Evolutionary conservation across 2,329 filamentous ascomycete species (phyloP).

Genomic region (Cercospora berteroae): DNA sequence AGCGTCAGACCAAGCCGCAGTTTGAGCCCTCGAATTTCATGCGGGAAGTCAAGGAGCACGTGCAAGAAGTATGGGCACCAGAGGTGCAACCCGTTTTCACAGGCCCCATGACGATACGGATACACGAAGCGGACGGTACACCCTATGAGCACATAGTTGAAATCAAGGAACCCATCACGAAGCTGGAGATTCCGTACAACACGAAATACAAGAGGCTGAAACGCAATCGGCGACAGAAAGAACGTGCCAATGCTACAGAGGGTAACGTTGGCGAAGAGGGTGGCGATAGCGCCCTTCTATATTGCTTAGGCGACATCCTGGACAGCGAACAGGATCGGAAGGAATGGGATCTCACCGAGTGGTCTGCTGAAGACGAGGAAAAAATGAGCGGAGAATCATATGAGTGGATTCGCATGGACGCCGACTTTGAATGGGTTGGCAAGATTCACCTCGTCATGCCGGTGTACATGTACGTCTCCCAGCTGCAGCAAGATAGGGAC

Average conservation of each 20-base stretch:
- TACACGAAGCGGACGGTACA: slow-evolving; percentile 96
- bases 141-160: slow-evolving; percentile 98
- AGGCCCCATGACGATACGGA: slow-evolving; percentile 94
- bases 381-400: slow-evolving; percentile 95
- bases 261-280: slow-evolving; percentile 55
- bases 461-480: slow-evolving; percentile 96
- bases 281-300: slow-evolving; percentile 76
- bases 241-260: slow-evolving; percentile 63
- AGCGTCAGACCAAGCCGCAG: slow-evolving; percentile 55
- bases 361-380: slow-evolving; percentile 82
- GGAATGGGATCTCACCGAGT: slow-evolving; percentile 83
- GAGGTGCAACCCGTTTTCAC: slow-evolving; percentile 67
- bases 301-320: slow-evolving; percentile 88
- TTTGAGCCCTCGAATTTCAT: slow-evolving; percentile 75
- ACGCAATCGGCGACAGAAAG: slow-evolving; percentile 77
- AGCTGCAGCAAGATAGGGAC: slow-evolving; percentile 94
- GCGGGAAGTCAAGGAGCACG: slow-evolving; percentile 76
- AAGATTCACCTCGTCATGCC: slow-evolving; percentile 79
- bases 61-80: slow-evolving; percentile 68
- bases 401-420: slow-evolving; percentile 97
- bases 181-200: slow-evolving; percentile 95
- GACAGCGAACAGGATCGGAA: slow-evolving; percentile 76
- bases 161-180: slow-evolving; percentile 80
- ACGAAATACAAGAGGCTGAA: slow-evolving; percentile 99
- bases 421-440: slow-evolving; percentile 97